phyloP scores from a whole-genome alignment of 2,329 filamentous ascomycete species.

The Sclerotinia trifoliorum region DNA sequence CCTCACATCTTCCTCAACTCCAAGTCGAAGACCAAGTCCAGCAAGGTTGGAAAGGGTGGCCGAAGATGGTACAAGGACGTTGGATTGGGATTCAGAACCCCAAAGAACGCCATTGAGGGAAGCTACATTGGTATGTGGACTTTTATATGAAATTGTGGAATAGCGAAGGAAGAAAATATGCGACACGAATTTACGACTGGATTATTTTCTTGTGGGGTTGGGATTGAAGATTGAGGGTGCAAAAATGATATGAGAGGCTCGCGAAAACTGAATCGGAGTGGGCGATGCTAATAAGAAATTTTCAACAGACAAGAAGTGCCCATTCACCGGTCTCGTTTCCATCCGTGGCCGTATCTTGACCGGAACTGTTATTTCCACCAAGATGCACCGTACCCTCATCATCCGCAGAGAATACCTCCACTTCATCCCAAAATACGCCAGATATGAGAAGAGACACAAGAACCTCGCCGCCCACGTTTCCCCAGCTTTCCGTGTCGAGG shows the following conservation, averaged over 20 bases:
- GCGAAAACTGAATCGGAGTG: conserved; percentile 13
- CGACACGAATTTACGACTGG: neutral
- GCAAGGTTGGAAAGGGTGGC: conserved; percentile 82
- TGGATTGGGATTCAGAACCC: conserved; percentile 97
- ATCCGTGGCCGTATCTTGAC: conserved; percentile 99
- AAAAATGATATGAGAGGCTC: neutral
- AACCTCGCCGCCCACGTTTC: conserved; percentile 99
- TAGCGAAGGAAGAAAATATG: neutral
- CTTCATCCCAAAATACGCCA: conserved; percentile 98
- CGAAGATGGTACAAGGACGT: conserved; percentile 99
- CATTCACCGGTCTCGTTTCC: conserved; percentile 97
- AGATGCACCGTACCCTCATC: conserved; percentile 99
- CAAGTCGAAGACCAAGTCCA: conserved; percentile 85
- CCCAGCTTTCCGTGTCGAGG: conserved; percentile 99
- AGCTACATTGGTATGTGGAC: conserved; percentile 90
- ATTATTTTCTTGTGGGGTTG: neutral
- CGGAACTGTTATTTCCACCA: conserved; percentile 98
- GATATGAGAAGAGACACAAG: conserved; percentile 99
- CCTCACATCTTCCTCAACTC: conserved; percentile 99
- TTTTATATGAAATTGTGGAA: conserved; percentile 7
- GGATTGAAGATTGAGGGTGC: neutral
- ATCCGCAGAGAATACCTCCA: conserved; percentile 99
- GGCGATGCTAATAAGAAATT: conserved; percentile 30
- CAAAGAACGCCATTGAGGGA: conserved; percentile 98
- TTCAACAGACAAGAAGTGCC: conserved; percentile 97